phyloP scores from a whole-genome alignment of 495 filamentous ascomycete genomes.

The Beverwykella pulmonaria region DNA sequence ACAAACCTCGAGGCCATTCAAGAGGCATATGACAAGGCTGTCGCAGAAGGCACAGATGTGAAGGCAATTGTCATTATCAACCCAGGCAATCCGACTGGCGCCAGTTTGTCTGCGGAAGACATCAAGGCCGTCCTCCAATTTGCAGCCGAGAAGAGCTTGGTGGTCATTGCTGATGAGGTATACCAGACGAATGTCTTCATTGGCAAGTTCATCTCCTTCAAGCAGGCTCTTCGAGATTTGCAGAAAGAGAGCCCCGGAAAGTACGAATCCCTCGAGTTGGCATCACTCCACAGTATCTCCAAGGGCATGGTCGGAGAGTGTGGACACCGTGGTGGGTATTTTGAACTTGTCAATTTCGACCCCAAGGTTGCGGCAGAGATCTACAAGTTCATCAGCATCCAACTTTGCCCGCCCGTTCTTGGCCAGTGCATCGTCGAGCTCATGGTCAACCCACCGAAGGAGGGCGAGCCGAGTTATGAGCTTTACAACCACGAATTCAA shows the following conservation, averaged over 20 bases:
- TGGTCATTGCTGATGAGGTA: constrained; percentile 93
- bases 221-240: constrained; percentile 80
- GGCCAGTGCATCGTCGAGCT: constrained; percentile 94
- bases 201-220: constrained; percentile 93
- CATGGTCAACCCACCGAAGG: constrained; percentile 91
- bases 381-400: constrained; percentile 97
- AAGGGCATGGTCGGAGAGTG: constrained; percentile 99
- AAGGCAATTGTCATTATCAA: constrained; percentile 96
- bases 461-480: constrained; percentile 77
- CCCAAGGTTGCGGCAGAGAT: constrained; percentile 84
- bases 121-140: constrained; percentile 80
- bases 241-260: constrained; percentile 72
- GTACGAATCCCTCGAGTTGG: constrained; percentile 86
- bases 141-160: constrained; percentile 81
- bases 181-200: constrained; percentile 98
- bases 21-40: constrained; percentile 68
- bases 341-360: constrained; percentile 90
- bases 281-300: constrained; percentile 61
- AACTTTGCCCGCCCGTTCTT: constrained; percentile 90
- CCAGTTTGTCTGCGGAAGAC: constrained; percentile 74
- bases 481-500: constrained; percentile 85
- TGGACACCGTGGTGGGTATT: constrained; percentile 95
- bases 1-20: constrained; percentile 80
- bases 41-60: constrained; percentile 75
- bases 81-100: constrained; percentile 95